These are phyloP conservation scores for Calonectria crousiana DNA, from an alignment of 2,329 filamentous ascomycete genomes.

Conservation along the genomic window DNA sequence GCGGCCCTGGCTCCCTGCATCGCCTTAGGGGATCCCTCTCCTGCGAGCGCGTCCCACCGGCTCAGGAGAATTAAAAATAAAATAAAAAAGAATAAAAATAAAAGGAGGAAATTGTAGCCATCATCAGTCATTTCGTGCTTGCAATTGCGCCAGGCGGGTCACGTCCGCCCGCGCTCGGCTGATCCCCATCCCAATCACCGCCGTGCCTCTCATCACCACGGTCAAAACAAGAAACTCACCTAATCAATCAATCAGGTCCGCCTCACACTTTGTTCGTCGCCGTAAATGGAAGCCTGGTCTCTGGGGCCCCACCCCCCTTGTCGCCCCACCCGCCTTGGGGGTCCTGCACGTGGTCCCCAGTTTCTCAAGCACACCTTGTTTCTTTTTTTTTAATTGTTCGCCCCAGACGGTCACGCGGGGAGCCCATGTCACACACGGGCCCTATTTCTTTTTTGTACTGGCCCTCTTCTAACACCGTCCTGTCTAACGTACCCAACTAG, in stretches of 20 bases:
- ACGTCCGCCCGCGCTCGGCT: not conserved
- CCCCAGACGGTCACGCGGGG: slow-evolving; percentile 5
- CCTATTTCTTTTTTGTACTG: not conserved
- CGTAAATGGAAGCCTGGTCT: not conserved
- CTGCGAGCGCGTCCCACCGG: not conserved
- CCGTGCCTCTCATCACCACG: not conserved
- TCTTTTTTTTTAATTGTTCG: not conserved
- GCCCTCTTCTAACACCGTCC: not conserved
- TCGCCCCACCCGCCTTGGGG: not conserved
- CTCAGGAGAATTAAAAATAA: no score
- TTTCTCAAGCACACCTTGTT: not conserved
- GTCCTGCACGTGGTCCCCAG: slow-evolving; percentile 3
- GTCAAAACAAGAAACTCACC: not conserved
- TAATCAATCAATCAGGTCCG: not conserved
- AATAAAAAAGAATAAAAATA: not conserved
- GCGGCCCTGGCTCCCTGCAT: not conserved
- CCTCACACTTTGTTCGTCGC: not conserved
- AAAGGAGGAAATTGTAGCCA: not conserved
- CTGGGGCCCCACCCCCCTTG: not conserved
- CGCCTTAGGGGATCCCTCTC: not conserved
- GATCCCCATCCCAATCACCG: not conserved
- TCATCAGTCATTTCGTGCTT: not conserved
- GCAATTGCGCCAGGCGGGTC: not conserved
- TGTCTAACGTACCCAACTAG: not conserved
- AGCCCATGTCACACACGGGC: slow-evolving; percentile 10